These are phyloP conservation scores for Chenopodium album DNA, from an alignment of 148 eudicot species.

Conservation along the genomic window DNA sequence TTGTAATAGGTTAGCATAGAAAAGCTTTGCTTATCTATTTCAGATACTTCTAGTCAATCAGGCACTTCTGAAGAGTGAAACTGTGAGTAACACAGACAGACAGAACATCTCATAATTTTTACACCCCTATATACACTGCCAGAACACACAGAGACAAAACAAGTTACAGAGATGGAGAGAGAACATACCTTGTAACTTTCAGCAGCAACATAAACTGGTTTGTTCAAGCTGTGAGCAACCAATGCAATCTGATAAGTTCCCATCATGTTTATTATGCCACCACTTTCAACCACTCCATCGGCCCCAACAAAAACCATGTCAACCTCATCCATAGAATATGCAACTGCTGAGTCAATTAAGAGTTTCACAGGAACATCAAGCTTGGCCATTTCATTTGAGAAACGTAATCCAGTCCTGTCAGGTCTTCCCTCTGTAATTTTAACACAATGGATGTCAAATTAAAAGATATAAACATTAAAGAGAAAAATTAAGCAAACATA, in stretches of 20 bases:
- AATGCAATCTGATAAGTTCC: slow-evolving; percentile 94
- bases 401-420: slow-evolving; percentile 79
- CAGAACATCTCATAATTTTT: background rate
- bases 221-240: slow-evolving; percentile 87
- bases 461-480: background rate
- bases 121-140: no score
- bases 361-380: slow-evolving; percentile 94
- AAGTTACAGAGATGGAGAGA: background rate
- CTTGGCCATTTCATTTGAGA: slow-evolving; percentile 91
- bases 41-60: background rate
- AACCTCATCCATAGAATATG: slow-evolving; percentile 94
- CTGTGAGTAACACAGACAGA: background rate
- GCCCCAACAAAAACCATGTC: slow-evolving; percentile 98
- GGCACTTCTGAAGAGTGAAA: background rate
- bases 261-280: slow-evolving; percentile 98
- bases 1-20: background rate
- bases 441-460: background rate
- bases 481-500: background rate
- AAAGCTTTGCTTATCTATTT: background rate
- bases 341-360: slow-evolving; percentile 90
- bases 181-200: slow-evolving; percentile 90
- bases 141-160: no score
- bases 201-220: slow-evolving; percentile 96
- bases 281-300: slow-evolving; percentile 96
- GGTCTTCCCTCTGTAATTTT: slow-evolving; percentile 88